Conservation (phyloP, 306 rosid genomes). For the Fragaria nilgerrensis region DNA sequence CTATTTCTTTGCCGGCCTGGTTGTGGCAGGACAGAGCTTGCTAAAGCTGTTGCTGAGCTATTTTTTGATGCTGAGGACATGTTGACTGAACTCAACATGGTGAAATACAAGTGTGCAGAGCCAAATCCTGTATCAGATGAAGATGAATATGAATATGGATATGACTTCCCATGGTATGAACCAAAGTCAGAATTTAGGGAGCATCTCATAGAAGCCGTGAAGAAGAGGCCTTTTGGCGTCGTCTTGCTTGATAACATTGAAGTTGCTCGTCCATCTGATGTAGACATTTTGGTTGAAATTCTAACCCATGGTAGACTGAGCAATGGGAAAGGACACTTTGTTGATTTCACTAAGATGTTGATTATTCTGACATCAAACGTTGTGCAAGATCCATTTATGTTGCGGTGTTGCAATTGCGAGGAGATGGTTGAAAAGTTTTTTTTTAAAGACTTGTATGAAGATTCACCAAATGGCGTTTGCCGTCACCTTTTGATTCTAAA, state of each 20-base stretch:
- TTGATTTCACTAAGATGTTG: neutral
- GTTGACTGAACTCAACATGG: slow-evolving; percentile 8
- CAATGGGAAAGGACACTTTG: neutral
- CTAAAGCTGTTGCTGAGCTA: slow-evolving; percentile 10
- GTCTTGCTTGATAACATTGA: slow-evolving; percentile 8
- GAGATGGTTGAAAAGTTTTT: neutral
- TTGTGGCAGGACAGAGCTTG: slow-evolving; percentile 15
- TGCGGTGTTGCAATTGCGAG: neutral
- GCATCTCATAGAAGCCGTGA: neutral
- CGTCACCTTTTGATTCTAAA: neutral
- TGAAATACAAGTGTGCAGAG: neutral
- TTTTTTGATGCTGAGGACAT: slow-evolving; percentile 3
- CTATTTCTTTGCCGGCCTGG: slow-evolving; percentile 2
- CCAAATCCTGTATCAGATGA: neutral
- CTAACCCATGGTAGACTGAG: neutral
- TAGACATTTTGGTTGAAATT: neutral
- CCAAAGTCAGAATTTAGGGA: neutral
- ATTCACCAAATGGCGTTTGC: neutral
- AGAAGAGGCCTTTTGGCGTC: neutral
- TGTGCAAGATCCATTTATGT: slow-evolving; percentile 4
- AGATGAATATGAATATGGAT: neutral
- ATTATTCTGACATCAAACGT: slow-evolving; percentile 8
- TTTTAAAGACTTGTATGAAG: neutral
- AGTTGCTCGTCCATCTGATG: neutral
- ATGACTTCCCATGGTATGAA: neutral